phyloP scores from a whole-genome alignment of 345 rosid species.

The Eucalyptus tenuipes region DNA sequence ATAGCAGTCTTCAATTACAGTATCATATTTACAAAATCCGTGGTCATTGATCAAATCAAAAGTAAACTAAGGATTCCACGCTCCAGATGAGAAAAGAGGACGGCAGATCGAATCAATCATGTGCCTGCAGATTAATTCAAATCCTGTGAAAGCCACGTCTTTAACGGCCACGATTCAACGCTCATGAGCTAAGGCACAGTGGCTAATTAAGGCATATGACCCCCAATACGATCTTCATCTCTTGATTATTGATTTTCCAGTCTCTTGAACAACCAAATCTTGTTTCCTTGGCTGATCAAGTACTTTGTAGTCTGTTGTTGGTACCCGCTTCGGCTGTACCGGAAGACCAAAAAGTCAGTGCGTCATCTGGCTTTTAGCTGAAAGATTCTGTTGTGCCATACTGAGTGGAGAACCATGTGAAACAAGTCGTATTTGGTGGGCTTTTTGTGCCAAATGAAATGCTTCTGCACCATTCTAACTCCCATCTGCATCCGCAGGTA shows the following conservation, averaged over 20 bases:
- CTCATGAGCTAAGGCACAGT: not conserved
- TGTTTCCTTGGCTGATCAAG: not conserved
- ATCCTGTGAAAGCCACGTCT: not conserved
- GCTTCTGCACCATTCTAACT: conserved; percentile 60
- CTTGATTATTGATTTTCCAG: not conserved
- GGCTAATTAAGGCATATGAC: not conserved
- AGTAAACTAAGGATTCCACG: not conserved
- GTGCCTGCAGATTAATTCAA: not conserved
- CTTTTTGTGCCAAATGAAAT: conserved; percentile 81
- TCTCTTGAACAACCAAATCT: not conserved
- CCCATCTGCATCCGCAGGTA: conserved; percentile 53
- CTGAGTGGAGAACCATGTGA: conserved; percentile 76
- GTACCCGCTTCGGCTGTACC: not conserved
- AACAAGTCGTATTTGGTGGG: conserved; percentile 68
- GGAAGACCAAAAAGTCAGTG: not conserved
- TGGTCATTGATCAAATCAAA: not conserved
- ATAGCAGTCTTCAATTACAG: not conserved
- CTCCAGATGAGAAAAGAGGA: not conserved
- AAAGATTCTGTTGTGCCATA: conserved; percentile 64
- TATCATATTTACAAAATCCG: not conserved
- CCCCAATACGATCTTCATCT: not conserved
- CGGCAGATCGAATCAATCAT: not conserved
- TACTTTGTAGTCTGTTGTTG: not conserved
- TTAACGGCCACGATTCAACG: not conserved
- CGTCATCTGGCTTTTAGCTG: conserved; percentile 27